Conservation (phyloP, 1,284 basidiomycete species). For the Cutaneotrichosporon dermatis region DNA sequence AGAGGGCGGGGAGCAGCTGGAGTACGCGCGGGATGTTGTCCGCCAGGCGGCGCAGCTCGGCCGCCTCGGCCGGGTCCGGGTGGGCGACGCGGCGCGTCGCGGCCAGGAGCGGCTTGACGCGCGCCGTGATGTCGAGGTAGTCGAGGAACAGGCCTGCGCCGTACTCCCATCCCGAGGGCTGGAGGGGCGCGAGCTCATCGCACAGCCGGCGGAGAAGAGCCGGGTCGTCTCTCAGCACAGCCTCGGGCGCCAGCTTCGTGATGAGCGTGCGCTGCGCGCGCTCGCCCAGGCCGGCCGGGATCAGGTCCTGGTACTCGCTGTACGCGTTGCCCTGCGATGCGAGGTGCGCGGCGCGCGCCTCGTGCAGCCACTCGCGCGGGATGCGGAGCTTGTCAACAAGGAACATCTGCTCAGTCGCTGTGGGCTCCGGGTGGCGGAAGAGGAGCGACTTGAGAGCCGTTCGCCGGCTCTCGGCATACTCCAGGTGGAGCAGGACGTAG, state of each 20-base stretch:
- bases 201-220: constrained; percentile 70
- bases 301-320: constrained; percentile 70
- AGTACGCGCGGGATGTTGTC: constrained; percentile 64
- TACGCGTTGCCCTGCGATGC: constrained; percentile 58
- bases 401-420: constrained; percentile 70
- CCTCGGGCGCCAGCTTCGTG: constrained; percentile 79
- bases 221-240: constrained; percentile 73
- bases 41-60: constrained; percentile 58
- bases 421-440: constrained; percentile 62
- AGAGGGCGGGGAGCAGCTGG: constrained; percentile 64
- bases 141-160: constrained; percentile 58
- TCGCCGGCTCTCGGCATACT: constrained; percentile 67
- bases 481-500: constrained; percentile 86
- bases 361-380: constrained; percentile 78
- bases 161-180: constrained; percentile 68
- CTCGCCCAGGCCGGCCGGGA: constrained; percentile 65
- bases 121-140: constrained; percentile 35
- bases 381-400: constrained; percentile 72
- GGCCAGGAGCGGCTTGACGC: constrained; percentile 30
- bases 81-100: constrained; percentile 22
- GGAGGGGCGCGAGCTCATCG: constrained; percentile 59
- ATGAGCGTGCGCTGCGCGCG: constrained; percentile 78
- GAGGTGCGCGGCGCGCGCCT: constrained; percentile 51
- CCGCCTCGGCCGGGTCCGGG: constrained; percentile 46
- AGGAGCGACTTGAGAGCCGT: constrained; percentile 78